Evolutionary conservation across 495 filamentous ascomycete species (phyloP), one percentile per base, ranked within the genome.

Genomic region (Cetradonia linearis): DNA sequence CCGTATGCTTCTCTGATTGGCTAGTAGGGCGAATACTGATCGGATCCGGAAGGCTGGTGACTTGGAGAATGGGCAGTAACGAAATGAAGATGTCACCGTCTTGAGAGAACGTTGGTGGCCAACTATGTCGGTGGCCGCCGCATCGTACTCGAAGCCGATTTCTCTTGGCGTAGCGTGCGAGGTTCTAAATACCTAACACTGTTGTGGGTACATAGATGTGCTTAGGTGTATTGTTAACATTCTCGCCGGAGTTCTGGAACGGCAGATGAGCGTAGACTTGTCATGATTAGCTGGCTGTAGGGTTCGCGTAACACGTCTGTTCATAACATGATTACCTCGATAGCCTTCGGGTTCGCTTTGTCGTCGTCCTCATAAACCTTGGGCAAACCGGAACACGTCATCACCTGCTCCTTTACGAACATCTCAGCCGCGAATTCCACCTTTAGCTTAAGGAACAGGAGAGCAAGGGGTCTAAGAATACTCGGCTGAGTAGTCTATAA

Each of bases 201-300:
- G 71, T 78, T 20, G 67, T 75, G 2, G 77, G 78, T 42, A 81
- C 59, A 60, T 68, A 78, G 3, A 78, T 80, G 50, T 66, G 70
- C 34, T 49, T 63, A 2, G 78, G 78, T 3, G 56, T 73, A 59
- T 80, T 78, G 23, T 66, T 57, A n/a, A 80, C 69, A 9, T 67
- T 74, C 20, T 63, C 58, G 11, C 78, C 78, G 78, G 78, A 81
- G 62, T 81, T 81, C 33, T 73, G 37, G 58, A 81, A 81, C 20
- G 63, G 60, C 6, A 67, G 66, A 33, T 69, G n/a, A 16, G 34
- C 23, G 38, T 58, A 58, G 58, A 65, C 37, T 25, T 46, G 18
- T 34, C 44, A 20, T 37, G 27, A 25, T 65, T 14, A 50, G 48
- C 14, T 23, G 14, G 8, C 48, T 30, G 10, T 7, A 16, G 2